Percentiles rank a stretch among this genome's conserved stretches.
phyloP scores from a whole-genome alignment of 208 protist genomes.

The Leishmania arabica region DNA sequence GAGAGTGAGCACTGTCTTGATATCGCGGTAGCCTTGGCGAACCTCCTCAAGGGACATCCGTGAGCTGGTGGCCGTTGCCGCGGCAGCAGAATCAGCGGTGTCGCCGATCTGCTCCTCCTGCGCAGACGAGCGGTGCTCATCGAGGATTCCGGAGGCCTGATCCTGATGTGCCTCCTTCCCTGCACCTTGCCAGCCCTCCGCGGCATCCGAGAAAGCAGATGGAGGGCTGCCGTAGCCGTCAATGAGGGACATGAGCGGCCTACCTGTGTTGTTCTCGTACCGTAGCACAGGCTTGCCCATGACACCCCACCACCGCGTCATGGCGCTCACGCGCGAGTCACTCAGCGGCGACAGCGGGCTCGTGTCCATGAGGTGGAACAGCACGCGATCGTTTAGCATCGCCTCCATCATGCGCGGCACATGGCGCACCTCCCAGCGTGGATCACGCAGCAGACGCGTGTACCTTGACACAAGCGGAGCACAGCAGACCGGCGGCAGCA shows the following conservation, averaged over 20 bases:
- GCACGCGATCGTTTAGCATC: conserved; percentile 68
- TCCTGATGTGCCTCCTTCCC: background rate
- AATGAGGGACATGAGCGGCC: conserved; percentile 18
- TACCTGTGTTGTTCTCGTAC: conserved; percentile 25
- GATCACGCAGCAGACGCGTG: conserved; percentile 34
- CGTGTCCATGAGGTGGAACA: conserved; percentile 62
- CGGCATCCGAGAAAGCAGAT: background rate
- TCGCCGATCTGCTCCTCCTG: background rate
- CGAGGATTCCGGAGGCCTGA: background rate
- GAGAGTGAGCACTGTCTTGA: conserved; percentile 60
- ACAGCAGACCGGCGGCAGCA: conserved; percentile 38
- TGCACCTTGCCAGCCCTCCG: background rate
- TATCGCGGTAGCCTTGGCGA: conserved; percentile 34
- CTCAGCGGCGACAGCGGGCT: conserved; percentile 46
- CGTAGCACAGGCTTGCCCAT: conserved; percentile 40
- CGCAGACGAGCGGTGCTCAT: background rate
- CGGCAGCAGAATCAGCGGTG: background rate
- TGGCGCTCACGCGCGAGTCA: conserved; percentile 53
- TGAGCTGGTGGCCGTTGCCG: background rate
- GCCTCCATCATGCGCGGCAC: conserved; percentile 49
- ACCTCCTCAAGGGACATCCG: conserved; percentile 22
- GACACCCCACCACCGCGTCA: conserved; percentile 62
- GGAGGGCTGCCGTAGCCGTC: conserved; percentile 5
- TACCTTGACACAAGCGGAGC: conserved; percentile 41
- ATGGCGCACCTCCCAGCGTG: conserved; percentile 30